Evolutionary conservation across 495 filamentous ascomycete genomes (phyloP), one percentile per base, ranked within the genome.

Genomic region (Hypoxylon crocopeplum): DNA sequence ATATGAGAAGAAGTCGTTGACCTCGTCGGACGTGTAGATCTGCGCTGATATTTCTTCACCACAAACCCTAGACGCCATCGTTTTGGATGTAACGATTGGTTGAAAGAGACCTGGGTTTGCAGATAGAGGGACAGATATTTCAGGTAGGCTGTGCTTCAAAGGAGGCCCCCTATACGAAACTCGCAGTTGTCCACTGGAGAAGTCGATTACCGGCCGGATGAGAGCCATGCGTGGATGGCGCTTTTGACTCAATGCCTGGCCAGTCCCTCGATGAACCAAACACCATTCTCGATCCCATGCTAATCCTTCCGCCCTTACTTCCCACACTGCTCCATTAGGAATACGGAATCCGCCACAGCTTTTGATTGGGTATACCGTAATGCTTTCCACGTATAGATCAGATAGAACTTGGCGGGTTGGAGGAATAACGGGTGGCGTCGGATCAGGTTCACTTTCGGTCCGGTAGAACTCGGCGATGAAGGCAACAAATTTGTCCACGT

Each of bases 211-310:
- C 3, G 93, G 91, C 30, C 82, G 77, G 33, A 97, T 81, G 8
- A 96, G 79, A 3, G 90, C 86, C 92, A 97, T 96, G 13, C 77
- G 80, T 2, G 90, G 90, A 66, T 95, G 86, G 49, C 83, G 77
- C 72, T 96, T 96, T 69, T 95, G 91, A 58, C 81, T 93, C 41
- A 97, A 72, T 0, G 86, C 89, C 39, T 83, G 83, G 0, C 86
- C 86, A 1, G 91, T 92, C 7, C 90, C 89, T 65, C 87, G 84
- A 68, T 96, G 91, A 12, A 97, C 82, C 12, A 97, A 72, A 67
- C 91, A 96, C 93, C 93, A 97, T 73, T 97, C 93, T 44, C 92
- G 77, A 70, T 97, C 93, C 92, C 92, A 96, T 13, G 86, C 88
- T 5, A 97, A 75, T 0, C 93, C 93, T 72, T 95, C 88, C 12